These are phyloP conservation scores for Spergularia azorica DNA, from an alignment of 179 eudicot genomes.

Conservation along the genomic window DNA sequence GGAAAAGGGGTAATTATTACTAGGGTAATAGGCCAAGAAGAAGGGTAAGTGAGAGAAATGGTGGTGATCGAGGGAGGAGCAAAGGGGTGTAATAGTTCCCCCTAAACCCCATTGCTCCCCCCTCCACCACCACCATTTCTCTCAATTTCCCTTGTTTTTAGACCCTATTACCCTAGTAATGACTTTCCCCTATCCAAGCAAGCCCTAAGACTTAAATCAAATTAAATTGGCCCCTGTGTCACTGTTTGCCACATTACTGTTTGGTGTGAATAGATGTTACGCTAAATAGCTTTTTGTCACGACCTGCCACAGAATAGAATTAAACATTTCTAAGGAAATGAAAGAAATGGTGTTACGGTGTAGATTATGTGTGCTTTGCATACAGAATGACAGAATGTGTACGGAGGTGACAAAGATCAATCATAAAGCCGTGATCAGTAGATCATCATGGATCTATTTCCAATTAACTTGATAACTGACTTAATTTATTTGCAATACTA, in stretches of 20 bases:
- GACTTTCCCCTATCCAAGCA: too few species aligned
- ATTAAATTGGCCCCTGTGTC: not conserved
- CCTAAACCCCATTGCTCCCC: too few species aligned
- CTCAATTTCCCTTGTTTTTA: too few species aligned
- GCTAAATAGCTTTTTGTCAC: not conserved
- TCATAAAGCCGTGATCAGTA: not conserved
- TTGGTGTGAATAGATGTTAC: not conserved
- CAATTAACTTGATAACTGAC: conserved; percentile 26
- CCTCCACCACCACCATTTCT: too few species aligned
- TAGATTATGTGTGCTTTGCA: not conserved
- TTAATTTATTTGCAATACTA: conserved; percentile 36
- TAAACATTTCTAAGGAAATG: not conserved
- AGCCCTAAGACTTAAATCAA: not conserved
- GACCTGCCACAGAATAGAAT: not conserved
- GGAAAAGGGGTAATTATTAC: too few species aligned
- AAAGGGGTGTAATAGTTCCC: too few species aligned
- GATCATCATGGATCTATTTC: not conserved
- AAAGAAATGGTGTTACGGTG: not conserved
- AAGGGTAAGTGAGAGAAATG: too few species aligned
- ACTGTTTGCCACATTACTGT: not conserved
- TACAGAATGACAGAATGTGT: not conserved
- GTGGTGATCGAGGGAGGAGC: too few species aligned
- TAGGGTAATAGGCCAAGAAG: too few species aligned
- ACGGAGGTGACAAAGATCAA: too few species aligned
- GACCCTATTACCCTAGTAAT: too few species aligned